These are phyloP conservation scores for Fusarium abutilonis DNA, from an alignment of 2,329 filamentous ascomycete species.

Conservation along the genomic window DNA sequence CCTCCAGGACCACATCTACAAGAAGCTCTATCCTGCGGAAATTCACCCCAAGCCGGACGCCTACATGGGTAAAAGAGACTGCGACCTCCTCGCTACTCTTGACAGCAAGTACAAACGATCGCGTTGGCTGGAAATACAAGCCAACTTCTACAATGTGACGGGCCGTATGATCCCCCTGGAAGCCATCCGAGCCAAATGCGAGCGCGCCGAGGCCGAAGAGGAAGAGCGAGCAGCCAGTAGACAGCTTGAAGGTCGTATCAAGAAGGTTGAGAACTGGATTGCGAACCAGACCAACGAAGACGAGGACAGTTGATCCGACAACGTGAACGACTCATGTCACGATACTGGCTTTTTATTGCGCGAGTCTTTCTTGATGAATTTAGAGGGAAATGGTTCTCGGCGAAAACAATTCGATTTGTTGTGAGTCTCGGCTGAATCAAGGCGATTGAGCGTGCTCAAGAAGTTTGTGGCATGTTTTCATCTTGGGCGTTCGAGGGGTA, in stretches of 20 bases:
- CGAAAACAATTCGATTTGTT: not conserved
- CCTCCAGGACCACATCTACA: slow-evolving; percentile 47
- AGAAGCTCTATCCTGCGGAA: slow-evolving; percentile 46
- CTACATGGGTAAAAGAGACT: slow-evolving; percentile 47
- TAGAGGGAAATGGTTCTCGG: not conserved
- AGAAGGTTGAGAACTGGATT: slow-evolving; percentile 40
- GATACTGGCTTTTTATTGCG: slow-evolving; percentile 1
- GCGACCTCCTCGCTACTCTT: slow-evolving; percentile 50
- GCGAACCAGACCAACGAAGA: slow-evolving; percentile 5
- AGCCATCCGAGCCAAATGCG: slow-evolving; percentile 51
- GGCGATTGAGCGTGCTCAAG: not conserved
- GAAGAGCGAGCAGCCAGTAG: slow-evolving; percentile 9
- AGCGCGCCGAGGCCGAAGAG: slow-evolving; percentile 41
- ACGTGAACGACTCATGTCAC: not conserved
- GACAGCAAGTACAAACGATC: slow-evolving; percentile 48
- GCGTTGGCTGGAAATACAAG: slow-evolving; percentile 56
- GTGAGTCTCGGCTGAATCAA: slow-evolving; percentile 8
- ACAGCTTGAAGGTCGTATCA: slow-evolving; percentile 4
- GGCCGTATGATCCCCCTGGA: slow-evolving; percentile 54
- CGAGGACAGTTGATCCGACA: not conserved
- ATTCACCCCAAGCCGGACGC: slow-evolving; percentile 38
- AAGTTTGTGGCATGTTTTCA: not conserved
- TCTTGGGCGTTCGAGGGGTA: slow-evolving; percentile 8
- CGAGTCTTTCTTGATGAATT: slow-evolving; percentile 2
- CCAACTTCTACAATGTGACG: slow-evolving; percentile 56